phyloP scores from a whole-genome alignment of 2,329 filamentous ascomycete genomes.

The Coniochaeta hoffmannii region DNA sequence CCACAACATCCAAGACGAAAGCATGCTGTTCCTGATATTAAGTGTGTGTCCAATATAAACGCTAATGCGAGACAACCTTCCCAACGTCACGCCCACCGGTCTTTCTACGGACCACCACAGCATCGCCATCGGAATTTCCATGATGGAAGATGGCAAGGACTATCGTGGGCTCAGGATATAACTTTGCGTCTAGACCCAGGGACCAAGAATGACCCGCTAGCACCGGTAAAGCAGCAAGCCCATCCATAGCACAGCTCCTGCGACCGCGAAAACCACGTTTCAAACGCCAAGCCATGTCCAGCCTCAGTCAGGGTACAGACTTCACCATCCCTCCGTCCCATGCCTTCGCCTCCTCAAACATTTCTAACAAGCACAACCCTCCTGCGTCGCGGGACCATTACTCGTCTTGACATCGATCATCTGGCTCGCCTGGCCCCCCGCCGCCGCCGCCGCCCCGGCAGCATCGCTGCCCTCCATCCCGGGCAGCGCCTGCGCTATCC shows the following conservation, averaged over 20 bases:
- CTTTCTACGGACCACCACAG: background rate
- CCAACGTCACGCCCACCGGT: slow-evolving; percentile 7
- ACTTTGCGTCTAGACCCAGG: background rate
- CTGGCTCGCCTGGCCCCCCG: slow-evolving; percentile 64
- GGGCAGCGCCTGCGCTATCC: slow-evolving; percentile 94
- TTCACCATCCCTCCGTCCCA: background rate
- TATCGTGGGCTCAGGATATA: background rate
- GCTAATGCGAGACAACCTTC: slow-evolving; percentile 12
- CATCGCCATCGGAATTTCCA: background rate
- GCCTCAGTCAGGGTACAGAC: background rate
- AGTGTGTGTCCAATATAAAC: slow-evolving; percentile 10
- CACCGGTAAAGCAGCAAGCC: background rate
- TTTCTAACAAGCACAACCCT: slow-evolving; percentile 60
- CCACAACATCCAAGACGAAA: background rate
- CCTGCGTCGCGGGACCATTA: slow-evolving; percentile 60
- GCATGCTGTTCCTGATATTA: slow-evolving; percentile 4
- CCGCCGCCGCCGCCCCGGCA: slow-evolving; percentile 59
- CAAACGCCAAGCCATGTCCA: background rate
- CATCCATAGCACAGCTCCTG: background rate
- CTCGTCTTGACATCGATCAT: slow-evolving; percentile 94
- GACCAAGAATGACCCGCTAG: background rate
- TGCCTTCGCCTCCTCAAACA: background rate
- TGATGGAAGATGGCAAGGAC: background rate
- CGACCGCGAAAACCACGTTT: background rate
- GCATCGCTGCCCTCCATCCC: slow-evolving; percentile 92